phyloP scores from a whole-genome alignment of 768 basidiomycete species.

The Piloderma croceum region DNA sequence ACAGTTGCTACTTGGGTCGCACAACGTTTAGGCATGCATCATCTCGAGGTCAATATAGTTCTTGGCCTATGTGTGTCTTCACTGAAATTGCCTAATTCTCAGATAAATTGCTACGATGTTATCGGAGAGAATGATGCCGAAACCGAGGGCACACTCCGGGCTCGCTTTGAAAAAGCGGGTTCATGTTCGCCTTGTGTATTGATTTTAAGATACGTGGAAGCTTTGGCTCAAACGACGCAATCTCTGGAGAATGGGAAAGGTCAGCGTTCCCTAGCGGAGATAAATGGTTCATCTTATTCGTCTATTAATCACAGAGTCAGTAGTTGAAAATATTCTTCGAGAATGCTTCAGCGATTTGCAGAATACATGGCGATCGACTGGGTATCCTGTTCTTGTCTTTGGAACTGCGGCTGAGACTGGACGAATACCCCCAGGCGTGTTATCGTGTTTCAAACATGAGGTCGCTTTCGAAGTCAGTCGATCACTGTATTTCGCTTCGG shows the following conservation, averaged over 20 bases:
- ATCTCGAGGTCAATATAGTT: constrained; percentile 56
- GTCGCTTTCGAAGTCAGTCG: constrained; percentile 60
- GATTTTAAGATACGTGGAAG: constrained; percentile 75
- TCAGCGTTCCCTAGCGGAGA: constrained; percentile 16
- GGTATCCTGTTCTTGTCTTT: constrained; percentile 69
- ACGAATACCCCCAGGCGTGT: constrained; percentile 55
- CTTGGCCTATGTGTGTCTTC: background rate
- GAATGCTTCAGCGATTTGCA: constrained; percentile 59
- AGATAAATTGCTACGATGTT: constrained; percentile 86
- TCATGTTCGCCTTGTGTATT: constrained; percentile 82
- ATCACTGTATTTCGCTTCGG: background rate
- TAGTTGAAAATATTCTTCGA: constrained; percentile 50
- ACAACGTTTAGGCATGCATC: constrained; percentile 63
- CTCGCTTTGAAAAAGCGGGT: constrained; percentile 71
- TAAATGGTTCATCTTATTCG: background rate
- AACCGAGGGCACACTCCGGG: constrained; percentile 67
- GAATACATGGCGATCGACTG: constrained; percentile 51
- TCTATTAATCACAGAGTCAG: constrained; percentile 40
- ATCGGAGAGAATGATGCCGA: constrained; percentile 72
- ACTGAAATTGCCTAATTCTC: background rate
- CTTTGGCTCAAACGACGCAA: constrained; percentile 66
- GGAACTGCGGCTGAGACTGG: constrained; percentile 67
- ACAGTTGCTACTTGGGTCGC: constrained; percentile 54
- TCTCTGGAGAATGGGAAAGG: constrained; percentile 60
- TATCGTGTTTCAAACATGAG: constrained; percentile 82